These are phyloP conservation scores for Paecilomyces niveus DNA, from an alignment of 2,329 filamentous ascomycete genomes.

Conservation along the genomic window DNA sequence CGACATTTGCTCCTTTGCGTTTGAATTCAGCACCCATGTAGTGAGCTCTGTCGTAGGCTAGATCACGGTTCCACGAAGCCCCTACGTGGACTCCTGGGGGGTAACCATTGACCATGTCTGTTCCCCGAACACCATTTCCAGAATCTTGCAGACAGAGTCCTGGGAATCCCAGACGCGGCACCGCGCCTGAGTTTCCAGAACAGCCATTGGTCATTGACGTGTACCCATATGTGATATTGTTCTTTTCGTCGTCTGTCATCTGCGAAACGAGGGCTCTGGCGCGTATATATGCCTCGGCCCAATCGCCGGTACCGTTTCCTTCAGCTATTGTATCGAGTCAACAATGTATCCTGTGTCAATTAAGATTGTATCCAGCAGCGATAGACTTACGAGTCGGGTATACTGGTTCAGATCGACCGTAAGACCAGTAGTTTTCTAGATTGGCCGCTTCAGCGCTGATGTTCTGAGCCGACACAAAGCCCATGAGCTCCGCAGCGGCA, in stretches of 20 bases:
- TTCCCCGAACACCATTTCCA: slow-evolving; percentile 35
- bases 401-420: slow-evolving; percentile 1
- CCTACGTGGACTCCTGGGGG: slow-evolving; percentile 37
- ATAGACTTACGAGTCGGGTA: slow-evolving; percentile 1
- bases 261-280: slow-evolving; percentile 5
- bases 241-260: slow-evolving; percentile 11
- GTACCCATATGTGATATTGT: slow-evolving; percentile 6
- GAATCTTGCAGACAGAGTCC: slow-evolving; percentile 37
- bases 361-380: neutral
- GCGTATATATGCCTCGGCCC: slow-evolving; percentile 7
- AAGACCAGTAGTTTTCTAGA: slow-evolving; percentile 1
- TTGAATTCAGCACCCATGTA: slow-evolving; percentile 54
- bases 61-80: slow-evolving; percentile 47
- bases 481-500: neutral
- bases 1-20: slow-evolving; percentile 42
- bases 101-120: slow-evolving; percentile 37
- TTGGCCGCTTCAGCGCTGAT: neutral
- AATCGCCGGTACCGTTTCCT: slow-evolving; percentile 1
- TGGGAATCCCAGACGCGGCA: slow-evolving; percentile 29
- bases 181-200: slow-evolving; percentile 27
- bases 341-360: neutral
- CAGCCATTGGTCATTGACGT: slow-evolving; percentile 20
- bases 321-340: neutral
- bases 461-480: neutral
- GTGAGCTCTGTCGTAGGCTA: slow-evolving; percentile 46